phyloP scores from a whole-genome alignment of 352 stramenopile genomes.

The Phytophthora quininea region DNA sequence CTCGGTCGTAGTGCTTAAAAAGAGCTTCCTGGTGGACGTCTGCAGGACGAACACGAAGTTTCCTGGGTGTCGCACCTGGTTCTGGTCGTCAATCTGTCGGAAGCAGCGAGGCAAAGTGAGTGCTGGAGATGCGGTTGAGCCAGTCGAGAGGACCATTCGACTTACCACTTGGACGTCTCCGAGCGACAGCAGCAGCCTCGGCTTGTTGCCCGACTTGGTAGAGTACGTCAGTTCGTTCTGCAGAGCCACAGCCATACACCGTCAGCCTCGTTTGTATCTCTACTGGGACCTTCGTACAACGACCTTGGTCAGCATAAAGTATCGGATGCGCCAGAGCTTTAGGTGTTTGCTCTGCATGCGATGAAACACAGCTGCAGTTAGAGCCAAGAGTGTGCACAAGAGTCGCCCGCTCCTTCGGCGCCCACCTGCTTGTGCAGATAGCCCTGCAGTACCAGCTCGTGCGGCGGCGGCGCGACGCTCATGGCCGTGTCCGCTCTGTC shows the following conservation, averaged over 20 bases:
- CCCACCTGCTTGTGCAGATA: conserved; percentile 86
- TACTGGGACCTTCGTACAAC: not conserved
- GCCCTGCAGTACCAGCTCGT: conserved; percentile 69
- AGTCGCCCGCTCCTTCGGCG: no score
- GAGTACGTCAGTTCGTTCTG: conserved; percentile 81
- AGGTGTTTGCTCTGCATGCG: conserved; percentile 75
- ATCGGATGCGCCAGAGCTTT: conserved; percentile 88
- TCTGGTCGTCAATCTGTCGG: conserved; percentile 82
- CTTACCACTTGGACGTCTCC: conserved; percentile 68
- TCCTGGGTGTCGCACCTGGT: conserved; percentile 66
- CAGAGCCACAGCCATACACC: not conserved
- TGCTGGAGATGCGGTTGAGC: not conserved
- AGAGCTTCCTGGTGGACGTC: conserved; percentile 52
- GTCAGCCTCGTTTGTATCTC: conserved; percentile 1
- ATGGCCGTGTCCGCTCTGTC: conserved; percentile 26
- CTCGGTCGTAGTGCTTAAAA: conserved; percentile 79
- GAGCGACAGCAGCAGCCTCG: conserved; percentile 49
- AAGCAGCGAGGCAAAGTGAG: not conserved
- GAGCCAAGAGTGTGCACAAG: no score
- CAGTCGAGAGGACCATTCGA: conserved; percentile 11
- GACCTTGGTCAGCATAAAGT: conserved; percentile 82
- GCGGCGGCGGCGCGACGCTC: conserved; percentile 47
- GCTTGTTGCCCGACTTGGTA: conserved; percentile 85
- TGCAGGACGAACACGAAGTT: conserved; percentile 86
- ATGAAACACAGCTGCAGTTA: not conserved